Evolutionary conservation across 768 basidiomycete species (phyloP).

Genomic region (Suillus clintonianus): DNA sequence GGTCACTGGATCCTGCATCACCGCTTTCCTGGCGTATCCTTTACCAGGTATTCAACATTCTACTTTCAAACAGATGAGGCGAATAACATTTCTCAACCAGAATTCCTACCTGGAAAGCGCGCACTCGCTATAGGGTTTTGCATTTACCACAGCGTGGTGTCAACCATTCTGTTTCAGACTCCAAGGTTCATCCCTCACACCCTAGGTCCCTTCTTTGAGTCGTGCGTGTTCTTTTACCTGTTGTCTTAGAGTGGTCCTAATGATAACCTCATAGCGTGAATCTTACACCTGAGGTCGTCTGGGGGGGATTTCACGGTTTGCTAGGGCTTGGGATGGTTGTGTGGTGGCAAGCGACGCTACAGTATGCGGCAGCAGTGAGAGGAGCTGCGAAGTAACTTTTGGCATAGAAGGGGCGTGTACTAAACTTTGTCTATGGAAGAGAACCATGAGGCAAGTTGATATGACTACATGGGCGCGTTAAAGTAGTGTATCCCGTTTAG

Average conservation of each 20-base stretch:
- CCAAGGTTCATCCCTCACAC: slow-evolving; percentile 79
- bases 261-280: slow-evolving; percentile 42
- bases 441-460: no score
- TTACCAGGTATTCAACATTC: slow-evolving; percentile 63
- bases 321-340: slow-evolving; percentile 69
- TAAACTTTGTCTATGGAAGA: neutral
- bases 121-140: slow-evolving; percentile 77
- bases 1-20: slow-evolving; percentile 59
- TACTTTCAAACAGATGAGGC: neutral
- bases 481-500: slow-evolving; percentile 32
- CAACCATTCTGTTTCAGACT: slow-evolving; percentile 73
- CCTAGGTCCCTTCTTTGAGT: slow-evolving; percentile 61
- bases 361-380: slow-evolving; percentile 44
- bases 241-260: neutral
- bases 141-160: slow-evolving; percentile 72
- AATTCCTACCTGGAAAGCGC: slow-evolving; percentile 84
- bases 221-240: slow-evolving; percentile 43
- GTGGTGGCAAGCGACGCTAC: slow-evolving; percentile 84
- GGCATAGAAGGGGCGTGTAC: neutral
- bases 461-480: neutral
- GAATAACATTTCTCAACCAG: slow-evolving; percentile 33
- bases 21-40: slow-evolving; percentile 61
- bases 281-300: slow-evolving; percentile 70
- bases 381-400: neutral
- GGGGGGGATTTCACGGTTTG: slow-evolving; percentile 74